Base-by-base conservation (phyloP, 2,329 filamentous ascomycete species). In the Gaeumannomyces sp. region DNA sequence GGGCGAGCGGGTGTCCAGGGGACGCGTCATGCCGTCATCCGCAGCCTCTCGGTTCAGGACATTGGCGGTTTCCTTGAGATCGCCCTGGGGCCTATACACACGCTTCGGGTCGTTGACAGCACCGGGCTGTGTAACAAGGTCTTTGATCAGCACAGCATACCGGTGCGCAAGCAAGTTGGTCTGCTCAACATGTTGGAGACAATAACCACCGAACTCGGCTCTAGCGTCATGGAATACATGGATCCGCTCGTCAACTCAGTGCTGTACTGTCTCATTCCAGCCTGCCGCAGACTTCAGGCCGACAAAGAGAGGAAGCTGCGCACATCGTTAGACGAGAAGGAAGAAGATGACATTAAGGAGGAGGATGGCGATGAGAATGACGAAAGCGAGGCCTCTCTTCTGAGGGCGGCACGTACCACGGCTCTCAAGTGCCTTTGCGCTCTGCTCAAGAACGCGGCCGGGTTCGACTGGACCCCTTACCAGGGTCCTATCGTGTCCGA, bases 171-270 rank as follows among this genome's bases (percentile, higher is more conserved):
- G 75, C 94, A 97, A 75, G 85, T 95, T 66, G 95, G 96, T 80
- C 87, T 97, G 73, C 79, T 97, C 63, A 96, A 96, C 73, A 95
- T 98, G 92, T 83, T 95, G 62, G 89, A 93, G 66, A 88, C 94
- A 14, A 86, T 98, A 73, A 87, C 98, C 66, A 89, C 90, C 65
- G 92, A 95, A 64, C 84, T 98, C 50, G 92, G 93, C 64, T 86
- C 84, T 6, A 89, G 88, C 64, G 86, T 96, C 64, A 76, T 81
- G 2, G 84, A 87, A 0, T 94, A 91, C 70, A 83, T 89, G 61
- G 79, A 84, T 22, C 84, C 83, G 16, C 81, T 98, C 5, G 81
- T 94, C 67, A 88, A 94, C 70, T 86, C 92, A 0, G 83, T 96
- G 0, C 78, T 98, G 1, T 94, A 93, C 73, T 97, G 93, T 73